Conservation (phyloP, 2,329 filamentous ascomycete species). For the Thyridium curvatum region DNA sequence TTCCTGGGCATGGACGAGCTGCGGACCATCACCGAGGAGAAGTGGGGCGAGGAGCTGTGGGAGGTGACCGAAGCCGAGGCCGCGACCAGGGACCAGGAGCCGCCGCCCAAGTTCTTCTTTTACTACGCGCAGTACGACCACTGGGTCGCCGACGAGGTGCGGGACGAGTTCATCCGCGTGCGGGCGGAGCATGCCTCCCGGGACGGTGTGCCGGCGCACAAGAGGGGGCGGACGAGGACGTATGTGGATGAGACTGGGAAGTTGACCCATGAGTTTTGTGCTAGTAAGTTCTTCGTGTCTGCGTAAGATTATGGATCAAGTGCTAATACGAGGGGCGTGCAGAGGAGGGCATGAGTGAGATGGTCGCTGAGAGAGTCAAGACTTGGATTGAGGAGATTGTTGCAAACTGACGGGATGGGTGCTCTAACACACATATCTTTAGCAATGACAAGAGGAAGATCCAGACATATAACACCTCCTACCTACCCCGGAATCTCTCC, state of each 20-base stretch:
- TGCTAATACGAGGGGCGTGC: conserved; percentile 17
- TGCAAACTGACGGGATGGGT: background rate
- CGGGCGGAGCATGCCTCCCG: conserved; percentile 20
- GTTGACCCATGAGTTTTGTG: conserved; percentile 57
- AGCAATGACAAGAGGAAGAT: too few relatives aligned
- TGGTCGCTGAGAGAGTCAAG: conserved; percentile 40
- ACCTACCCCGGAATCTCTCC: too few relatives aligned
- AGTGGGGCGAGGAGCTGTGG: conserved; percentile 56
- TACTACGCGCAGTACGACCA: conserved; percentile 55
- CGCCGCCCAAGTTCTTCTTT: conserved; percentile 46
- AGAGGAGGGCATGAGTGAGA: conserved; percentile 24
- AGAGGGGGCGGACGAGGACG: conserved; percentile 35
- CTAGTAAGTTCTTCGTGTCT: conserved; percentile 29
- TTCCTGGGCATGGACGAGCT: conserved; percentile 56
- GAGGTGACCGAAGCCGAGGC: conserved; percentile 22
- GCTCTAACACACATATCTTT: too few relatives aligned
- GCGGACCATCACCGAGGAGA: conserved; percentile 49
- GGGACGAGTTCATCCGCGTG: conserved; percentile 49
- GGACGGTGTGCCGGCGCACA: conserved; percentile 14
- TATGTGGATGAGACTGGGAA: conserved; percentile 45
- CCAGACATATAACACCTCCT: too few relatives aligned
- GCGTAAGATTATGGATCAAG: background rate
- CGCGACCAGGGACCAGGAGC: background rate
- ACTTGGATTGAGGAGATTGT: conserved; percentile 47
- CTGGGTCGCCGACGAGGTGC: conserved; percentile 52